Base-by-base conservation (phyloP, 1,284 basidiomycete genomes). In the Testicularia cyperi region DNA sequence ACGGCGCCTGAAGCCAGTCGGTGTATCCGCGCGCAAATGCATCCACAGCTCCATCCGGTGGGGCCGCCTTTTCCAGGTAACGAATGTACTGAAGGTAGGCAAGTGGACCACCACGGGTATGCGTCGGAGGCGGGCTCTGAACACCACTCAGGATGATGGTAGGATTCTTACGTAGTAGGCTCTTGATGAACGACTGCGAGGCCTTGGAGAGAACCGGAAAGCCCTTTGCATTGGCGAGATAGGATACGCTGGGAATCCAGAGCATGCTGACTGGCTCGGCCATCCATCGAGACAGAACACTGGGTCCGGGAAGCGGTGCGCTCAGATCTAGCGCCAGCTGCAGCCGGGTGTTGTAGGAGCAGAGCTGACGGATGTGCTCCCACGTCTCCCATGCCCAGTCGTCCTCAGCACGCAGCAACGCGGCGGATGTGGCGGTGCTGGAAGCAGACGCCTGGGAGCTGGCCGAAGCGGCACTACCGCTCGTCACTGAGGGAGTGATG, bases 161-260 rank as follows among this genome's bases (percentile, higher is more conserved):
- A 4, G 67, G 65, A 8, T 34, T 40, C 29, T 68, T 68, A 13
- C 36, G 52, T 20, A 74, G 41, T 30, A 74, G 47, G 14, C 46
- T 36, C 10, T 57, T 45, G 31, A 74, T 40, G 29, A 76, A 63
- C 1, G 56, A 32, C 44, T 76, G 74, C 12, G 63, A 57, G 2
- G 72, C 73, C 79, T 97, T 98, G 15, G 88, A 88, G 13, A 99
- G 82, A 1, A 99, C 95, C 0, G 95, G 95, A 76, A 95, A 99
- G 4, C 92, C 94, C 78, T 96, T 95, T 24, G 86, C 84, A 77
- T 99, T 99, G 10, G 91, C 86, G 61, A 98, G 92, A 77, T 97
- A 99, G 9, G 88, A 84, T 4, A 86, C 84, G 2, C 90, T 86
- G 3, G 95, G 92, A 1, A 98, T 80, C 78, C 89, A 90, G 44